Evolutionary conservation across 106 monocot species (phyloP).

Genomic region (Dendrobium nobile): DNA sequence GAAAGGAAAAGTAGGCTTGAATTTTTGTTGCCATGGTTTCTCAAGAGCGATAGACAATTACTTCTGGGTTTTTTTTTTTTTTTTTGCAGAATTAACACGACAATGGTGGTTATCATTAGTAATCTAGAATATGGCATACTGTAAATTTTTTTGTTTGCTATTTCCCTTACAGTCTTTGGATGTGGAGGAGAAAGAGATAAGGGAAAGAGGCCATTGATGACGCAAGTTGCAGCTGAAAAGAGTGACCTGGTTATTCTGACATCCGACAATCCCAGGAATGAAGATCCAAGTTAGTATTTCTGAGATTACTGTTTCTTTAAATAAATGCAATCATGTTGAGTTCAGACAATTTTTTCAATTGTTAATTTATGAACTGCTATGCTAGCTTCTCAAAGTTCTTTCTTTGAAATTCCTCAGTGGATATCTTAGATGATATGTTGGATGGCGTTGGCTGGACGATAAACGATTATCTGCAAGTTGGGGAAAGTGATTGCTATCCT

Average conservation of each 20-base stretch:
- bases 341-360: neutral
- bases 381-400: neutral
- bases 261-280: constrained; percentile 32
- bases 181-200: constrained; percentile 31
- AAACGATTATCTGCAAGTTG: constrained; percentile 10
- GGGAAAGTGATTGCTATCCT: constrained; percentile 3
- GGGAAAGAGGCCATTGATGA: constrained; percentile 40
- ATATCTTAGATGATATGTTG: constrained; percentile 35
- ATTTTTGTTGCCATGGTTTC: neutral
- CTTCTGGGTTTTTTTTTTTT: no score
- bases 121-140: neutral
- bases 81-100: no score
- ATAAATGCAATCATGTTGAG: neutral
- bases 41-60: neutral
- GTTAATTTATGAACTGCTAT: neutral
- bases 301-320: neutral
- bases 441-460: constrained; percentile 29
- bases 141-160: neutral
- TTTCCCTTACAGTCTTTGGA: constrained; percentile 17
- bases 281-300: constrained; percentile 29
- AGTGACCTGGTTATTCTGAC: constrained; percentile 31
- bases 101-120: neutral
- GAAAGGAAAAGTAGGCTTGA: no score
- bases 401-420: constrained; percentile 9
- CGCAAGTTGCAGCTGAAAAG: constrained; percentile 28